Percentiles rank a stretch among this genome's conserved stretches.
phyloP scores from a whole-genome alignment of 2,329 filamentous ascomycete species.

The Coleophoma cylindrospora region DNA sequence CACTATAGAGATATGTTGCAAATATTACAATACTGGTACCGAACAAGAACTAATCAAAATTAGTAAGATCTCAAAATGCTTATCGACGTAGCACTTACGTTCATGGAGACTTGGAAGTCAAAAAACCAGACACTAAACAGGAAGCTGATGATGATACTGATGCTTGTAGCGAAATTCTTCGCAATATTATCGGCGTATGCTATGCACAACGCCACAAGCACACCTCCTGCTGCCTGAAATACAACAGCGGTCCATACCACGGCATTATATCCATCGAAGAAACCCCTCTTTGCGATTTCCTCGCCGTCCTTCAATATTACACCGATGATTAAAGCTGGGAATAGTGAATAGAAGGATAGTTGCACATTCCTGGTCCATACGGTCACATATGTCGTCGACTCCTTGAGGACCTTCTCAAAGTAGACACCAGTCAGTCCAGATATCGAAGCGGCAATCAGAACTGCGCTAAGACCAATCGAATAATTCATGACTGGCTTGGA shows the following conservation, averaged over 20 bases:
- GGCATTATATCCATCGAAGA: slow-evolving; percentile 93
- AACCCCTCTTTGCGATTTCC: slow-evolving; percentile 76
- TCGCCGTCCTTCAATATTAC: slow-evolving; percentile 83
- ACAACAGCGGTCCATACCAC: slow-evolving; percentile 82
- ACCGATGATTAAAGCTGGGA: slow-evolving; percentile 81
- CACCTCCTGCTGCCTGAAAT: slow-evolving; percentile 77
- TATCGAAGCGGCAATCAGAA: slow-evolving; percentile 70
- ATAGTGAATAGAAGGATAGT: slow-evolving; percentile 88
- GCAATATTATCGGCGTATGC: slow-evolving; percentile 85
- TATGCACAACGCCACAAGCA: slow-evolving; percentile 78
- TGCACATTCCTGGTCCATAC: slow-evolving; percentile 96
- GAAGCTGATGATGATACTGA: slow-evolving; percentile 85
- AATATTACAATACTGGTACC: slow-evolving; percentile 75
- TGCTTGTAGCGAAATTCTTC: slow-evolving; percentile 89
- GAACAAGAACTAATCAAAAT: slow-evolving; percentile 61
- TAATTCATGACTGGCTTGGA: slow-evolving; percentile 61
- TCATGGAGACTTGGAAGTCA: slow-evolving; percentile 66
- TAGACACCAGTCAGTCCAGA: slow-evolving; percentile 84
- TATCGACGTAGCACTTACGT: slow-evolving; percentile 48
- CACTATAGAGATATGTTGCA: slow-evolving; percentile 82
- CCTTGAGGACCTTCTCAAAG: slow-evolving; percentile 88
- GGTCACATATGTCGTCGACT: slow-evolving; percentile 68
- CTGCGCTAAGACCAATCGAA: slow-evolving; percentile 72
- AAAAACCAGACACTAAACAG: slow-evolving; percentile 84
- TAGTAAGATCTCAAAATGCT: not conserved